Evolutionary conservation across 345 rosid genomes (phyloP), one percentile per base, ranked within the genome.

Genomic region (Populus simonii): DNA sequence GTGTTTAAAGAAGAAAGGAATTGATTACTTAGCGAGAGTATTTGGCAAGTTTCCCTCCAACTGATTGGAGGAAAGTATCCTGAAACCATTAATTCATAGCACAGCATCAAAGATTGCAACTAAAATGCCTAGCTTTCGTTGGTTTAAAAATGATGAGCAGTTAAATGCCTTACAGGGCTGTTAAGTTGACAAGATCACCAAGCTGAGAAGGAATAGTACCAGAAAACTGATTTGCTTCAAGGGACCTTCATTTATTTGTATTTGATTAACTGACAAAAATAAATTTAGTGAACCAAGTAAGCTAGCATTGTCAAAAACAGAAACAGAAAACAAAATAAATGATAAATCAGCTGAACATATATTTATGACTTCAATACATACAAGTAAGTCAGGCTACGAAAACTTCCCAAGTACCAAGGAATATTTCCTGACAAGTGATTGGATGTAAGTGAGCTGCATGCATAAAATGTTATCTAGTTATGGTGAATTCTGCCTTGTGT

Each of bases 151-250:
- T n/a, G 36, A 33, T 33, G 6, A 33, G 36, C 36, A 33, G 36
- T 0, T 33, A 33, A 33, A 33, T 5, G 25, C 0, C 75, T 47
- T 63, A 80, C 83, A 80, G 68, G 2, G 2, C 15, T 18, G 35
- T 49, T 31, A 80, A 70, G 79, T 27, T 74, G 76, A 74, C 63
- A 70, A 80, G 29, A 18, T 80, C 22, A 11, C 83, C 83, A 13
- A 80, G 75, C 53, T 74, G 76, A 35, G 41, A 2, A 62, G 83
- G 75, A 39, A 80, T 12, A 63, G 57, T 16, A 23, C 83, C 75
- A 33, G 83, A 70, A 38, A 80, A 70, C 29, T 27, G 59, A 39
- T 80, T 80, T 36, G 57, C 72, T n/a, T 71, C 76, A 25, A 80
- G 31, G 75, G 72, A 41, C 74, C 83, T 80, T 20, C 23, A 55